Conservation (phyloP, 495 filamentous ascomycete genomes). For the Aspergillus kassunensis region DNA sequence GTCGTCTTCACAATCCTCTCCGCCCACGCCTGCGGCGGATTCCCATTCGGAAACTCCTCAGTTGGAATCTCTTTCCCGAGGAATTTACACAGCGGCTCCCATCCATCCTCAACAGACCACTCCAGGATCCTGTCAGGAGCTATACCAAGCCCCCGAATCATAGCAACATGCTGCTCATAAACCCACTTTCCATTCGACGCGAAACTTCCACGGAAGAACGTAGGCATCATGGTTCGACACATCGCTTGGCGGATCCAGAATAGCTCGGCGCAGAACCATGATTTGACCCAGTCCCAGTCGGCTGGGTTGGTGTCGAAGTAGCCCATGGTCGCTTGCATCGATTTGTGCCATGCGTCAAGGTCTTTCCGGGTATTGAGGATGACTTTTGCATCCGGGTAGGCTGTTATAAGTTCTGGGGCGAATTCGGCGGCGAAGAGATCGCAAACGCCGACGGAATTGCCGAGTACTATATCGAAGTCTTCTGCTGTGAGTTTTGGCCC, state of each 20-base stretch:
- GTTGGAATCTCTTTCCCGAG: not conserved
- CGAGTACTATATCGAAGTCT: constrained; percentile 47
- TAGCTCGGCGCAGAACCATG: constrained; percentile 12
- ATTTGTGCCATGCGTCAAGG: constrained; percentile 37
- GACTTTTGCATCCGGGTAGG: constrained; percentile 47
- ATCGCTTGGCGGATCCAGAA: constrained; percentile 11
- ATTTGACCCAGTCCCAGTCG: constrained; percentile 6
- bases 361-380: constrained; percentile 47
- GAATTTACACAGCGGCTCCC: constrained; percentile 40
- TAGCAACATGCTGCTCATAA: constrained; percentile 8
- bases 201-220: constrained; percentile 13
- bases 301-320: constrained; percentile 12
- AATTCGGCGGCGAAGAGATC: constrained; percentile 53
- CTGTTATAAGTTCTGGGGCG: constrained; percentile 41
- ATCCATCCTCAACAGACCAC: constrained; percentile 42
- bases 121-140: constrained; percentile 32
- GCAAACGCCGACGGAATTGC: constrained; percentile 46
- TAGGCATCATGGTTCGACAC: constrained; percentile 3
- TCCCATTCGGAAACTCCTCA: not conserved
- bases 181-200: constrained; percentile 1
- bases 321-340: constrained; percentile 11
- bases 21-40: constrained; percentile 16
- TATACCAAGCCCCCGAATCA: constrained; percentile 15
- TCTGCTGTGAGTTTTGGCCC: constrained; percentile 12
- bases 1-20: constrained; percentile 18